Base-by-base conservation (phyloP, 2,329 filamentous ascomycete species). In the Aspergillus versicolor region DNA sequence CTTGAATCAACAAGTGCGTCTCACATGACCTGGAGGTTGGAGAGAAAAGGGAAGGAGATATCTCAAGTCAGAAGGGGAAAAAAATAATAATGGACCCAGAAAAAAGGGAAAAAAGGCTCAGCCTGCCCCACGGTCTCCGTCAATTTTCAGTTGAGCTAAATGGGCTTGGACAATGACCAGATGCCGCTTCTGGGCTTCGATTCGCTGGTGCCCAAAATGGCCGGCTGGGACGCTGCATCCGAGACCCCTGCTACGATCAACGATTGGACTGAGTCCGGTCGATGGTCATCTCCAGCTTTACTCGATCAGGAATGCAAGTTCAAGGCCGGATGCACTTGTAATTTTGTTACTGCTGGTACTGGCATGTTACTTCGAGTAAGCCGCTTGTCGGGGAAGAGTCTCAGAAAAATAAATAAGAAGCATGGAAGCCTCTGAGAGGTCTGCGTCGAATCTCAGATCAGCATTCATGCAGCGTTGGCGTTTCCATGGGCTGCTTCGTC, bases 191-290 rank as follows among this genome's bases (percentile, higher is more conserved):
- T 56, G 61, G 54, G 48, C 59, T 63, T 52, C 57, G 63, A 74
- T 74, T 74, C 69, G 72, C 62, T 58, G 63, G 57, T 44, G 46
- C 45, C 17, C 54, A 54, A 64, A 58, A 66, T 63, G 64, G 66
- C 69, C 66, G 65, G 64, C 63, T 66, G 61, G 54, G 60, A 61
- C 62, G 55, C 63, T 61, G 48, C 51, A 63, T 70, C 66, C 69
- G 67, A 73, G 62, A 74, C 69, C 66, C 72, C 69, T 69, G 72
- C 60, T 74, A 58, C 59, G 70, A 72, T 69, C 70, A 63, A 59
- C 68, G 52, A 75, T 75, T 75, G 73, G 73, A 69, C 70, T 66
- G 66, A 65, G 61, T 63, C 67, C 65, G 57, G 65, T 64, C 61
- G 67, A 66, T 65, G 59, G 64, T 65, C 63, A 63, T 71, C 61